Base-by-base conservation (phyloP, 495 filamentous ascomycete species). In the Extremus antarcticus region DNA sequence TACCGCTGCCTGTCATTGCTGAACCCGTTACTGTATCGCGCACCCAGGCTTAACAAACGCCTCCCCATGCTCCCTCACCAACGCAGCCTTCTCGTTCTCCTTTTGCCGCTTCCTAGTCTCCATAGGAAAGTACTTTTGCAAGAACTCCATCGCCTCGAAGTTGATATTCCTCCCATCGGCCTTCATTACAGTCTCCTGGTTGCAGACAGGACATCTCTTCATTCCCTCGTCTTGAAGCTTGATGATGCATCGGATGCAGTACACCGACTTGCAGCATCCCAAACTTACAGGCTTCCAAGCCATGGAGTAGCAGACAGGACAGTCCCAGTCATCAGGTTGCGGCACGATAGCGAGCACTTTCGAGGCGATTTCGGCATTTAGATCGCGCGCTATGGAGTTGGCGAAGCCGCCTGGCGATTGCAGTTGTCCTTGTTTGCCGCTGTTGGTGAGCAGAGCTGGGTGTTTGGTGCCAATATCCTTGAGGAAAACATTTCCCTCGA, bases 201-300 rank as follows among this genome's bases (percentile, higher is more conserved):
- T 72, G 57, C 86, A 90, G 25, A 87, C 72, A 8, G 86, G 86
- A 61, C 86, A 90, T 23, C 71, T 65, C 15, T 70, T 68, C 56
- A 82, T 75, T 48, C 72, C 70, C 43, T 75, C 72, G 40, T 76
- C 74, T 59, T 87, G 85, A 73, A 90, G 76, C 55, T 81, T 76
- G 55, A 87, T 78, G 52, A 86, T 71, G 62, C 86, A 90, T 0
- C 80, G 71, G 22, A 87, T 86, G 67, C 86, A 90, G 63, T 86
- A 85, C 11, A 85, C 63, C 49, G 87, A 83, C 11, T 67, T 61
- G 62, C 86, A 90, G 51, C 59, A 62, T 21, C 74, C 71, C 23
- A 88, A 70, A 24, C 78, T 72, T 16, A 90, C 74, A 3, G 86
- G 86, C 61, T 83, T 77, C 67, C 78, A 85, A 35, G 77, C 73